These are phyloP conservation scores for Leishmania arabica DNA, from an alignment of 208 protist species.

Conservation along the genomic window DNA sequence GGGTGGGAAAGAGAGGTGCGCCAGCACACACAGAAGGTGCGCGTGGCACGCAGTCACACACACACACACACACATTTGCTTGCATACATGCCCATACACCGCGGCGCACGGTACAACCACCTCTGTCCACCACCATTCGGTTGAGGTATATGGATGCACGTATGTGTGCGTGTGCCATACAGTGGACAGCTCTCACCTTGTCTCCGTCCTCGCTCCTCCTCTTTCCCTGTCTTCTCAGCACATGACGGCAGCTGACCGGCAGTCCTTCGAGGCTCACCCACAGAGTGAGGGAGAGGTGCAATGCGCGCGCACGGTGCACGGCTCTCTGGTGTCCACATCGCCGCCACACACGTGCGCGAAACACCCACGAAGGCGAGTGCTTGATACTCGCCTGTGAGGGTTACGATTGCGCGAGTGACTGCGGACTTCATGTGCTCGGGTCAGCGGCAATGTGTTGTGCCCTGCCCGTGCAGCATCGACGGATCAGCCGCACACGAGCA, in stretches of 20 bases:
- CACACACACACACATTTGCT: background rate
- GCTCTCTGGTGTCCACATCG: background rate
- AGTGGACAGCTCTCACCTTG: no score
- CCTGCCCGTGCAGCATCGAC: background rate
- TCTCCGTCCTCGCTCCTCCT: no score
- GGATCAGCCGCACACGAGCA: background rate
- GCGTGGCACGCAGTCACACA: background rate
- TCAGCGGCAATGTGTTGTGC: background rate
- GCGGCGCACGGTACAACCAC: background rate
- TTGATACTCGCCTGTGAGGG: no score
- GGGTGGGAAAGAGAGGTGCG: no score
- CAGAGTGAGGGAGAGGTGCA: background rate
- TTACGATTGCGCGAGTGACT: no score
- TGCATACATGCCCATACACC: background rate
- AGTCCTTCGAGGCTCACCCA: background rate
- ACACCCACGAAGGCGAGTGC: no score
- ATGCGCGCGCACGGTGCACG: background rate
- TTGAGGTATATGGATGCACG: background rate
- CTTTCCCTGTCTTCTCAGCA: background rate
- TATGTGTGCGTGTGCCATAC: background rate
- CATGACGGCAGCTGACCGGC: background rate
- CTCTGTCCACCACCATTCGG: no score
- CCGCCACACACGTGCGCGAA: background rate
- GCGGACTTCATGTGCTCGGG: no score
- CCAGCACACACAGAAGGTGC: background rate